A percentile compares a stretch with the other conserved stretches of the same genome.
phyloP scores from a whole-genome alignment of 2,329 filamentous ascomycete genomes.

The Monilinia laxa region DNA sequence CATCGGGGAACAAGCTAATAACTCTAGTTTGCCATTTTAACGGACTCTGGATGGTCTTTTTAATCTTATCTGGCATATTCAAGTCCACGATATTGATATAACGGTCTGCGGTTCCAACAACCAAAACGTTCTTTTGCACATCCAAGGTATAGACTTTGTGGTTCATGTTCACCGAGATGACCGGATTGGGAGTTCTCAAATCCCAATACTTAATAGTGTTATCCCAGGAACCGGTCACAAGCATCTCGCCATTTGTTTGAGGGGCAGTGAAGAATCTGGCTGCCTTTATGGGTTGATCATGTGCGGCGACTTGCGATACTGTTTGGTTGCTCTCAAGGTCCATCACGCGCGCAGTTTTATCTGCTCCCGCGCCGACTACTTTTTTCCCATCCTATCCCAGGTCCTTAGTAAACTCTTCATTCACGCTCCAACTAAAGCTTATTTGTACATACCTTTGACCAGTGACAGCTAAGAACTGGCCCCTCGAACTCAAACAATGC shows the following conservation, averaged over 20 bases:
- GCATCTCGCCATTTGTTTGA: constrained; percentile 65
- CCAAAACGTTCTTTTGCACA: constrained; percentile 81
- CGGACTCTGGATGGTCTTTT: constrained; percentile 94
- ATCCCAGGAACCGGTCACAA: constrained; percentile 91
- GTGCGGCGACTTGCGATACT: constrained; percentile 70
- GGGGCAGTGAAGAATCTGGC: constrained; percentile 74
- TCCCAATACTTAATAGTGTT: constrained; percentile 92
- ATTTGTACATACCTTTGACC: constrained; percentile 71
- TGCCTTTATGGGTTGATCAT: constrained; percentile 78
- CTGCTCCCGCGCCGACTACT: constrained; percentile 81
- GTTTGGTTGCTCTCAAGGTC: constrained; percentile 71
- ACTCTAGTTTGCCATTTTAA: constrained; percentile 98
- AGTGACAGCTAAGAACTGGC: constrained; percentile 81
- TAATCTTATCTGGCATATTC: constrained; percentile 82
- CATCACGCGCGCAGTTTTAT: constrained; percentile 86
- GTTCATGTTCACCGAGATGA: constrained; percentile 64
- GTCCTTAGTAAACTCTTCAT: constrained; percentile 20
- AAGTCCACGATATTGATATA: constrained; percentile 96
- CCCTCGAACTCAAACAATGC: constrained; percentile 83
- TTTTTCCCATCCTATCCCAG: constrained; percentile 77
- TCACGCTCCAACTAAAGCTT: constrained; percentile 12
- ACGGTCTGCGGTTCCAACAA: constrained; percentile 89
- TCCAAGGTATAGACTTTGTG: constrained; percentile 91
- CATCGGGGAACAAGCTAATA: constrained; percentile 91
- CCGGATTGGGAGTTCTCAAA: constrained; percentile 63